Evolutionary conservation across 2,329 filamentous ascomycete genomes (phyloP), one percentile per base, ranked within the genome.

Genomic region (Cryphonectria carpinicola): DNA sequence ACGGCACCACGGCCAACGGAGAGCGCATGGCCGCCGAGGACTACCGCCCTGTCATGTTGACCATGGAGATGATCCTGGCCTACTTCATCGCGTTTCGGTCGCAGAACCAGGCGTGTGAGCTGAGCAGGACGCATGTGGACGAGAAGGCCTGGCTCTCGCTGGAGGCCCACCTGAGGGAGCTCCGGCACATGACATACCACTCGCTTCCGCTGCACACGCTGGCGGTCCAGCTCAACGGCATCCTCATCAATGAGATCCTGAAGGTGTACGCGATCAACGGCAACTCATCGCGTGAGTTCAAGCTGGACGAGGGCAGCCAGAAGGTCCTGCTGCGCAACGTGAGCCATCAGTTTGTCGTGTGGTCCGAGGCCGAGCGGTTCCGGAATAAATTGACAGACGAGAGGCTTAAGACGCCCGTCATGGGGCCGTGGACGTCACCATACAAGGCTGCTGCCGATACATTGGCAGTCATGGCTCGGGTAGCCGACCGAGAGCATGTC

Each of bases 21-120:
- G 69, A 64, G 37, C 67, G 67, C 19, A 58, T 58, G 61, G 49
- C 61, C 13, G 62, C 46, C 25, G 71, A 72, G 22, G 65, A 66
- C 17, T 71, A 67, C 49, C 71, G 71, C 4, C 68, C 65, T 22
- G 71, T 69, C 32, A 66, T 72, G 0, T 78, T 85, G 14, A 82
- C 82, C 46, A 78, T 87, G 11, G 85, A 87, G 74, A 85, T 85
- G 76, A 81, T 85, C 28, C 76, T 87, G 67, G 82, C 84, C 6
- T 89, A 87, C 74, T 84, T 89, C 79, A 79, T 86, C 19, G 82
- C 83, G 1, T 88, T 89, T 77, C 82, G 87, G 72, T 80, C 84
- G 2, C 78, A 84, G 61, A 85, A 84, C 77, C 81, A 84, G 61
- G 78, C 78, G 14, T 82, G 84, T 4, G 77, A 79, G 37, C 74